Conservation (phyloP, 345 rosid genomes). For the Linum lewisii region DNA sequence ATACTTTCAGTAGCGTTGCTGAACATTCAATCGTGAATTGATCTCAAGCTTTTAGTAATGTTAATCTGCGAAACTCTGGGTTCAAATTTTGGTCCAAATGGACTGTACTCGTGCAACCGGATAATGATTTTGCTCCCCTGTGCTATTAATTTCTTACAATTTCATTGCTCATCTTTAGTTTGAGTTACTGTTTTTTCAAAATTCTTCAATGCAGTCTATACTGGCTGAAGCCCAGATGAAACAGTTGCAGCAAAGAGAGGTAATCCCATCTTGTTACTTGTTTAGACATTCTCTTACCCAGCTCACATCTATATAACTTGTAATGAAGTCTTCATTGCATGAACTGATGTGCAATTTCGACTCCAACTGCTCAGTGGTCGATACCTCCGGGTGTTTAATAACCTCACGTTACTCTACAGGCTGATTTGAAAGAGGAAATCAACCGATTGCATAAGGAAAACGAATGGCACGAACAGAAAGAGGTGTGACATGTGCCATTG, state of each 20-base stretch:
- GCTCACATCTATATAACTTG: background rate
- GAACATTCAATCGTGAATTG: too few species aligned
- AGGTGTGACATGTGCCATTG: background rate
- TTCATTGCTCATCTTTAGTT: background rate
- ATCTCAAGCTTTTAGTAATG: too few species aligned
- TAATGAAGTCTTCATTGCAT: background rate
- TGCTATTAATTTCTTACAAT: too few species aligned
- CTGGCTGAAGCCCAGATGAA: conserved; percentile 33
- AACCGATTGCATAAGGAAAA: background rate
- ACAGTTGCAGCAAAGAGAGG: conserved; percentile 31
- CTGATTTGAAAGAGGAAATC: background rate
- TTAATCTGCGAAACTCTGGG: too few species aligned
- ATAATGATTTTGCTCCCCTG: too few species aligned
- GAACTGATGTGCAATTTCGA: background rate
- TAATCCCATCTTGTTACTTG: conserved; percentile 11
- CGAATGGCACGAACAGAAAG: background rate
- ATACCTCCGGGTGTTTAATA: background rate
- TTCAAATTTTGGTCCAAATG: too few species aligned
- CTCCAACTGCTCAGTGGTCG: background rate
- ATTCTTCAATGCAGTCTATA: conserved; percentile 23
- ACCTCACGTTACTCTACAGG: background rate
- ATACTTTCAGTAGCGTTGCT: too few species aligned
- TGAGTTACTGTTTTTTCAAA: conserved; percentile 1
- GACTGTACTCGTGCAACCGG: too few species aligned
- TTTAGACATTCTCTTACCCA: background rate